A percentile compares a stretch with the other conserved stretches of the same genome.
Evolutionary conservation across 169 alveolate genomes (phyloP).

Genomic region (Plasmodium coatneyi): DNA sequence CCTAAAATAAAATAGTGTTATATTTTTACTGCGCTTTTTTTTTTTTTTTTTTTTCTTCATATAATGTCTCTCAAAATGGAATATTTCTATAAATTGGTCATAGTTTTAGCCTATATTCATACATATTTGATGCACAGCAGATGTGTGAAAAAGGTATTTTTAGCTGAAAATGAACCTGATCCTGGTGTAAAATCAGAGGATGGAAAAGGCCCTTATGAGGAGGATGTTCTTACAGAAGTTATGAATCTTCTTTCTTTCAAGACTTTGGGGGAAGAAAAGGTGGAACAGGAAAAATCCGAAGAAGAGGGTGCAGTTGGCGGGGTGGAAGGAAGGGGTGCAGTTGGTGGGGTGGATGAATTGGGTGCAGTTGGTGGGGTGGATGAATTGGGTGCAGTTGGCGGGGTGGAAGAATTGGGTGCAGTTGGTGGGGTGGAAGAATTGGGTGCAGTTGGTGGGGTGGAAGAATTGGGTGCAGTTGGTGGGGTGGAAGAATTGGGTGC

Average conservation of each 20-base stretch:
- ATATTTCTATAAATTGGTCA: constrained; percentile 9
- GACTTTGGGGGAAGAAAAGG: background rate
- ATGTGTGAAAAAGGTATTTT: constrained; percentile 2
- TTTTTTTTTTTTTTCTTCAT: background rate
- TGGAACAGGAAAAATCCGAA: background rate
- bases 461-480: background rate
- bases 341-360: too few species aligned
- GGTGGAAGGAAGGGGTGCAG: too few species aligned
- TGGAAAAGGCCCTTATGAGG: background rate
- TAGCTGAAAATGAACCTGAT: constrained; percentile 28
- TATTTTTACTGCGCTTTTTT: background rate
- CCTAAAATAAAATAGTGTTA: background rate
- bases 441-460: background rate
- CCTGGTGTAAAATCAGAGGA: background rate
- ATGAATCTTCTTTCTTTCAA: background rate
- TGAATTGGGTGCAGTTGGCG: background rate
- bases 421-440: background rate
- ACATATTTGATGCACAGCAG: background rate
- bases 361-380: background rate
- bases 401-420: background rate
- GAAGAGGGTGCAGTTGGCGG: background rate
- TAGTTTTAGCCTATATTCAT: background rate
- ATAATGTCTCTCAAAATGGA: background rate
- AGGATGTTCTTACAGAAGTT: background rate
- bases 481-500: background rate